These are phyloP conservation scores for Ogataea pini DNA, from an alignment of 805 yeast species.

Conservation along the genomic window DNA sequence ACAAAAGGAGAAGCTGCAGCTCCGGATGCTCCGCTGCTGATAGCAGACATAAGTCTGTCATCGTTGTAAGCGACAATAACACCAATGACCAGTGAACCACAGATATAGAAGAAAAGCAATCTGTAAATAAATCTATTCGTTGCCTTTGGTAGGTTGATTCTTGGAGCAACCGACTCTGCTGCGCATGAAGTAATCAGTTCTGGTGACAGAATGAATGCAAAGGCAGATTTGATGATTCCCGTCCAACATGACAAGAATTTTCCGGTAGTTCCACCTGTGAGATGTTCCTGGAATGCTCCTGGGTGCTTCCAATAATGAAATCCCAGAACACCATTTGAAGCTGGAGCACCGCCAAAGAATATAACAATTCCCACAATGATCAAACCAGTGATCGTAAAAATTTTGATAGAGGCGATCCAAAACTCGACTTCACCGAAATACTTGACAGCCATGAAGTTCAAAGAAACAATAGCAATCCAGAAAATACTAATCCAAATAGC, in stretches of 20 bases:
- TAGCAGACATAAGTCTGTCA: constrained; percentile 42
- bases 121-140: constrained; percentile 34
- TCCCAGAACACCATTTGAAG: constrained; percentile 42
- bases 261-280: constrained; percentile 56
- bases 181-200: constrained; percentile 36
- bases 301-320: constrained; percentile 43
- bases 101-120: constrained; percentile 34
- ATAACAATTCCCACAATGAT: constrained; percentile 57
- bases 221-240: constrained; percentile 64
- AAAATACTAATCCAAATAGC: constrained; percentile 62
- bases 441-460: constrained; percentile 55
- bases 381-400: constrained; percentile 62
- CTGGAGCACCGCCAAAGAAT: constrained; percentile 69
- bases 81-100: constrained; percentile 45
- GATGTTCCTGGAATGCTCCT: constrained; percentile 50
- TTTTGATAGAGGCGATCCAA: constrained; percentile 67
- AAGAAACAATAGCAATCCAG: constrained; percentile 44
- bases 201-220: constrained; percentile 52
- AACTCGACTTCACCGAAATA: constrained; percentile 57
- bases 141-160: constrained; percentile 36
- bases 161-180: constrained; percentile 36
- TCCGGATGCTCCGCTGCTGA: constrained; percentile 49
- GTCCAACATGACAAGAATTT: constrained; percentile 65
- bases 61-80: constrained; percentile 48
- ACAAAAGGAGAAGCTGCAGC: constrained; percentile 89